phyloP scores from a whole-genome alignment of 768 basidiomycete species.

The Pleurotus platypus region DNA sequence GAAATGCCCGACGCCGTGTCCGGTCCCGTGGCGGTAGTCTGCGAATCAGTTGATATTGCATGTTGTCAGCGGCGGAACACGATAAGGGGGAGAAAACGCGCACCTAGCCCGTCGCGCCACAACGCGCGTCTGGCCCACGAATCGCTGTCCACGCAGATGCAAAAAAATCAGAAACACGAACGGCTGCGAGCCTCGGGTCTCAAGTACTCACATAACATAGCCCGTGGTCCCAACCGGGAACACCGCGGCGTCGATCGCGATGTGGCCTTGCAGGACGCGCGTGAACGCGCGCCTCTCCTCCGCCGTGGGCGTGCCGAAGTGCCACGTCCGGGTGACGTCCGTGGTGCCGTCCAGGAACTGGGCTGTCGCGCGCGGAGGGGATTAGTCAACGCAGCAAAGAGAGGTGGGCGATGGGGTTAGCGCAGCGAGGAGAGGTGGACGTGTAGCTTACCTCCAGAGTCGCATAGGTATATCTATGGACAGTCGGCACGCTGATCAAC shows the following conservation, averaged over 20 bases:
- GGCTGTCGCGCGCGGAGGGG: conserved; percentile 29
- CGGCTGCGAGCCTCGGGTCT: background rate
- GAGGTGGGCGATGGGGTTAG: too few species aligned
- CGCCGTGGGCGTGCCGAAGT: conserved; percentile 81
- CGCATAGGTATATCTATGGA: conserved; percentile 31
- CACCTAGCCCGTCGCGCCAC: conserved; percentile 88
- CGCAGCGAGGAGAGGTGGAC: too few species aligned
- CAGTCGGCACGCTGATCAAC: background rate
- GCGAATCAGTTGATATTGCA: background rate
- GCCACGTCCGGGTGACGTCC: conserved; percentile 90
- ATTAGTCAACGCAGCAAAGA: background rate
- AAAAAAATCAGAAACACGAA: background rate
- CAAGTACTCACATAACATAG: conserved; percentile 45
- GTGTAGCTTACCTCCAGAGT: conserved; percentile 59
- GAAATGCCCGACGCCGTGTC: conserved; percentile 93
- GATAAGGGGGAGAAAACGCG: conserved; percentile 16
- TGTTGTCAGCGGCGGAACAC: background rate
- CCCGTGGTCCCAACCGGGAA: conserved; percentile 83
- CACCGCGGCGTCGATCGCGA: conserved; percentile 80
- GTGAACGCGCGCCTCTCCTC: conserved; percentile 90
- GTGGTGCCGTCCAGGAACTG: conserved; percentile 95
- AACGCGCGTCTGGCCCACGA: conserved; percentile 73
- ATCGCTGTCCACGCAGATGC: conserved; percentile 46
- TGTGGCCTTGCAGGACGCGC: conserved; percentile 87
- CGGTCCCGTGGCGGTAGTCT: conserved; percentile 85